Percentiles rank a stretch among this genome's conserved stretches.
Conservation (phyloP, 176 grass and related monocot genomes). For the Oryza australiensis region DNA sequence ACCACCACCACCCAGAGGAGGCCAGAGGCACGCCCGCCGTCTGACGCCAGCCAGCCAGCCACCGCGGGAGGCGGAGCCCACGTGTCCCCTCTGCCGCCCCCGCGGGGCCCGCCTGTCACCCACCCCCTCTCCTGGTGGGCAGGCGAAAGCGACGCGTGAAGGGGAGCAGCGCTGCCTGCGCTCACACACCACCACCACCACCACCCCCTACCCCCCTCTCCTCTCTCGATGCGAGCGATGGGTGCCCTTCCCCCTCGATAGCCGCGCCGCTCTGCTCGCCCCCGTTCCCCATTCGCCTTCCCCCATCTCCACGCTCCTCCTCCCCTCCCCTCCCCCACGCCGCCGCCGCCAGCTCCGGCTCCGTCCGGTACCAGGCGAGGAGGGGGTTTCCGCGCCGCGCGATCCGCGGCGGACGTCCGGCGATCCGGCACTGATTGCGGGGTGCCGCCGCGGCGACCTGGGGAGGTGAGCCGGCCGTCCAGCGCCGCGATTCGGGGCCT, state of each 20-base stretch:
- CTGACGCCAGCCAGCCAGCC: constrained; percentile 50
- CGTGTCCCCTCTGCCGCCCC: constrained; percentile 45
- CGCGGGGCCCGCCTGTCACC: constrained; percentile 57
- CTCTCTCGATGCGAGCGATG: neutral
- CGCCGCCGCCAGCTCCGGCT: constrained; percentile 29
- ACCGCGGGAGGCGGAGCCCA: constrained; percentile 47
- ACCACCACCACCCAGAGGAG: neutral
- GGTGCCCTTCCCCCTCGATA: constrained; percentile 55
- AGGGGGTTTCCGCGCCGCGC: neutral
- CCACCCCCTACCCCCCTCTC: neutral
- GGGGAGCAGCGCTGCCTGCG: constrained; percentile 33
- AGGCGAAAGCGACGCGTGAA: constrained; percentile 70
- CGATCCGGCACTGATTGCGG: constrained; percentile 28
- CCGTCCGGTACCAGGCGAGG: neutral
- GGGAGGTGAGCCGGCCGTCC: constrained; percentile 40
- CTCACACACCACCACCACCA: constrained; percentile 21
- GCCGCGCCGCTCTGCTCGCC: constrained; percentile 58
- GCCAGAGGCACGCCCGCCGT: constrained; percentile 11
- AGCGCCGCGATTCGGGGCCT: constrained; percentile 4
- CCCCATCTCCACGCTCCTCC: neutral
- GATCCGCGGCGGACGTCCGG: constrained; percentile 32
- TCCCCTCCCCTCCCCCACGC: constrained; percentile 18
- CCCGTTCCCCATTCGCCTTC: constrained; percentile 53
- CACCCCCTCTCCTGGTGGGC: constrained; percentile 49
- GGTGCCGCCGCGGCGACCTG: constrained; percentile 16